A percentile compares a stretch with the other conserved stretches of the same genome.
These are phyloP conservation scores for Linnemannia zychae DNA, from an alignment of 192 early-diverging fungal species.

Conservation along the genomic window DNA sequence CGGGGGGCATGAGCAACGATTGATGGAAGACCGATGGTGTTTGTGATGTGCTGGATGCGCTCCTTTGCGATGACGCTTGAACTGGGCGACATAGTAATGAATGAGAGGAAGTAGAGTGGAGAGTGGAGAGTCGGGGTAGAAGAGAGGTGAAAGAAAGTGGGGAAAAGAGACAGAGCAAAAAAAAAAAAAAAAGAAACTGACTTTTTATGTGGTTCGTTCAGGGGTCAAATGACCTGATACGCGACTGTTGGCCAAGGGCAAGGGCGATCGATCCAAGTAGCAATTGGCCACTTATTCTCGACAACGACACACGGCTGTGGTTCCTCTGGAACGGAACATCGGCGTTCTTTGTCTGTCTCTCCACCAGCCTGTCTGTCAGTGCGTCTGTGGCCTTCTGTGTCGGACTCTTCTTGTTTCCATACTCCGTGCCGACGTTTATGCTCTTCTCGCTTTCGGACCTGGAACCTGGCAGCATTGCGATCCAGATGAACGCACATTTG, in stretches of 20 bases:
- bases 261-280: too few relatives aligned
- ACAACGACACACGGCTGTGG: too few relatives aligned
- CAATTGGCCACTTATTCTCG: too few relatives aligned
- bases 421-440: not conserved
- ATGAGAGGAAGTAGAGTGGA: constrained; percentile 1
- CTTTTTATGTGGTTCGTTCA: not conserved
- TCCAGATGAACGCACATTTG: not conserved
- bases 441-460: not conserved
- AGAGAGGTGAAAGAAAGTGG: not conserved
- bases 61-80: constrained; percentile 34
- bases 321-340: not conserved
- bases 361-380: not conserved
- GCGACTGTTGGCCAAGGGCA: too few relatives aligned
- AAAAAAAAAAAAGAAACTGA: constrained; percentile 3
- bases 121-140: constrained; percentile 1
- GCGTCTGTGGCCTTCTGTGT: not conserved
- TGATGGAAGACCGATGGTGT: constrained; percentile 37
- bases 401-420: not conserved
- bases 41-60: constrained; percentile 43
- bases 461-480: not conserved
- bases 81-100: constrained; percentile 25
- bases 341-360: not conserved
- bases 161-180: not conserved
- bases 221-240: not conserved
- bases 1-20: constrained; percentile 22